These are phyloP conservation scores for Trichosporon coremiiforme DNA, from an alignment of 1,284 basidiomycete genomes.

Conservation along the genomic window DNA sequence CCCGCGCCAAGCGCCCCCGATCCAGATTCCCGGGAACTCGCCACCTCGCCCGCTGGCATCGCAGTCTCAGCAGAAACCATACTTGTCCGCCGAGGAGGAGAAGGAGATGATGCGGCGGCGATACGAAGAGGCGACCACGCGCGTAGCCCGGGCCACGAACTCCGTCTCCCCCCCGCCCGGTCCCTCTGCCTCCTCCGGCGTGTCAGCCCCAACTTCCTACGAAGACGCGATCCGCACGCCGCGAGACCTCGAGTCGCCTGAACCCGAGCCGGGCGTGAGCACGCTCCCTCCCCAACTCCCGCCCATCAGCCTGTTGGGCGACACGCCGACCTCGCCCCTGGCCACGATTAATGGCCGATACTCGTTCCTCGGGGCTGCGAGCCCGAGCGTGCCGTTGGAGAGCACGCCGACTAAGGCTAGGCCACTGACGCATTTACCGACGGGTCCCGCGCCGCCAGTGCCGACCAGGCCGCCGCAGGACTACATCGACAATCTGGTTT, in stretches of 20 bases:
- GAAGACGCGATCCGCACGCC: not conserved
- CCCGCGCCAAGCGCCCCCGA: not conserved
- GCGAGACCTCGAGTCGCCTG: not conserved
- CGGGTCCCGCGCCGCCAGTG: not conserved
- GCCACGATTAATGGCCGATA: slow-evolving; percentile 9
- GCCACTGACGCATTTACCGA: not conserved
- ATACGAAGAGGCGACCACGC: slow-evolving; percentile 59
- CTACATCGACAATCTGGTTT: slow-evolving; percentile 17
- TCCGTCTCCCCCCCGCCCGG: not conserved
- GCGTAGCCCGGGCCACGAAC: slow-evolving; percentile 23
- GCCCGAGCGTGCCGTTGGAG: not conserved
- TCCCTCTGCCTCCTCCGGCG: not conserved
- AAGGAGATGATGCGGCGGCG: slow-evolving; percentile 37
- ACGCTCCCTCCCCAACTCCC: slow-evolving; percentile 8
- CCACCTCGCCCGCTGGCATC: not conserved
- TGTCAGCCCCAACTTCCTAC: not conserved
- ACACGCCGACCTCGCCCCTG: slow-evolving; percentile 4
- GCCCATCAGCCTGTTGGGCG: not conserved
- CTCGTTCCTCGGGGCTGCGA: slow-evolving; percentile 2
- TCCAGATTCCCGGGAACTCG: not conserved
- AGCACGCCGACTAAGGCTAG: not conserved
- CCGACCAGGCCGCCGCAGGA: slow-evolving; percentile 11
- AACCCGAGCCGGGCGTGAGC: not conserved
- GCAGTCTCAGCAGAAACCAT: not conserved
- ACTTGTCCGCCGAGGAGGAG: slow-evolving; percentile 33